Evolutionary conservation across 441 rosid species (phyloP).

Genomic region (Flueggea neowawraea): DNA sequence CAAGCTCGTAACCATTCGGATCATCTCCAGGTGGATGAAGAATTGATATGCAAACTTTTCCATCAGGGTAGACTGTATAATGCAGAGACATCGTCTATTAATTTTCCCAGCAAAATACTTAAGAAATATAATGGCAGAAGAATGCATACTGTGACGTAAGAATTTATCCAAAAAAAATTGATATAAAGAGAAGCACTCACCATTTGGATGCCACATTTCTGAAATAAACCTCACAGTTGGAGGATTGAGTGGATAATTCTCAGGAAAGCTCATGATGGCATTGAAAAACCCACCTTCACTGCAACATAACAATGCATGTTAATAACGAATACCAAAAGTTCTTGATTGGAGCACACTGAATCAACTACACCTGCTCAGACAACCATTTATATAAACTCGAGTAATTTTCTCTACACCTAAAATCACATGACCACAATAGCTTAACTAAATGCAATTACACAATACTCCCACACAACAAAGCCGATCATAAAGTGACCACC

Average conservation of each 20-base stretch:
- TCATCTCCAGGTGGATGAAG: slow-evolving; percentile 98
- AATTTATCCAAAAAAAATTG: not conserved
- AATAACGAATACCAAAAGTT: not conserved
- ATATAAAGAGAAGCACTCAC: slow-evolving; percentile 24
- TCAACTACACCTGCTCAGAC: not conserved
- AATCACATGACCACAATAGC: no score
- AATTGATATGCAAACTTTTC: slow-evolving; percentile 86
- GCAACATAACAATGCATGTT: slow-evolving; percentile 18
- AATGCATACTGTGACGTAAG: not conserved
- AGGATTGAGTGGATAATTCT: slow-evolving; percentile 67
- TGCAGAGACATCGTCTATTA: slow-evolving; percentile 4
- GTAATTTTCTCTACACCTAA: no score
- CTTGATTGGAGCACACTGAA: not conserved
- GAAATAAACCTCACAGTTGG: slow-evolving; percentile 81
- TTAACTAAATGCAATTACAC: no score
- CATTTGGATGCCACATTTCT: slow-evolving; percentile 97
- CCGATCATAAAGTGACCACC: no score
- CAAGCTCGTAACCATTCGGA: slow-evolving; percentile 91
- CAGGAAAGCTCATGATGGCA: slow-evolving; percentile 85
- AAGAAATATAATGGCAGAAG: not conserved
- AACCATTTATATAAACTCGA: not conserved
- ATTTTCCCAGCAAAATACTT: not conserved
- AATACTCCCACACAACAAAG: no score
- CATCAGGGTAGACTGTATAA: slow-evolving; percentile 67
- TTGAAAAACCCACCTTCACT: slow-evolving; percentile 92